Evolutionary conservation across 306 rosid species (phyloP), one percentile per base, ranked within the genome.

Genomic region (Quercus dentata): DNA sequence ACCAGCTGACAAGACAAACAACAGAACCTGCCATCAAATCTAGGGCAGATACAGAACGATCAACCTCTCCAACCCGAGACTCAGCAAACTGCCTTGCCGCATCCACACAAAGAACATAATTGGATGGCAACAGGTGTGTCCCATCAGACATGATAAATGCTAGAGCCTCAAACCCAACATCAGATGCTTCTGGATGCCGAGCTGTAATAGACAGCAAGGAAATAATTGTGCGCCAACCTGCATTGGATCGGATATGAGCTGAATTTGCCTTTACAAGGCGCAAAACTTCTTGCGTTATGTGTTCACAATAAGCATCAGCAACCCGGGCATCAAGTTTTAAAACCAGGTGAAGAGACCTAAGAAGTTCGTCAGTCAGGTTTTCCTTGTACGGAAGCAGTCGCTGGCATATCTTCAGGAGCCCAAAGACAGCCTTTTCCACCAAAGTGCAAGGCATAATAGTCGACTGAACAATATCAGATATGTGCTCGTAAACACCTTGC

Each of bases 391-490:
- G 99, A 89, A 96, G 99, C 78, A 96, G 85, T 75, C 98, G 88
- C 90, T 96, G 99, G 89, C 99, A 96, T 58, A 96, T 93, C 74
- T 91, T 85, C 13, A 96, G 88, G 63, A 96, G 96, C 81, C 99
- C 99, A 83, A 93, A 96, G 79, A 96, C 97, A 56, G 99, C 98
- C 88, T 95, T 95, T 69, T 95, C 99, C 76, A 95, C 99, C 85
- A 93, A 86, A 68, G 99, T 89, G 83, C 92, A 86, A 38, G 98
- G 99, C 99, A 95, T 93, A 77, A 91, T 88, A 64, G 97, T 95
- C 76, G 97, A 89, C 90, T 93, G 99, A 81, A 95, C 99, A 83
- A 93, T 95, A 75, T 81, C 90, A 69, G 93, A 83, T 85, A 95
- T 90, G 90, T 93, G 98, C 83, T 95, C 99, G 25, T 91, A 95